A percentile compares a stretch with the other conserved stretches of the same genome.
Evolutionary conservation across 2,329 filamentous ascomycete species (phyloP).

Genomic region (Xylariaceae sp.): DNA sequence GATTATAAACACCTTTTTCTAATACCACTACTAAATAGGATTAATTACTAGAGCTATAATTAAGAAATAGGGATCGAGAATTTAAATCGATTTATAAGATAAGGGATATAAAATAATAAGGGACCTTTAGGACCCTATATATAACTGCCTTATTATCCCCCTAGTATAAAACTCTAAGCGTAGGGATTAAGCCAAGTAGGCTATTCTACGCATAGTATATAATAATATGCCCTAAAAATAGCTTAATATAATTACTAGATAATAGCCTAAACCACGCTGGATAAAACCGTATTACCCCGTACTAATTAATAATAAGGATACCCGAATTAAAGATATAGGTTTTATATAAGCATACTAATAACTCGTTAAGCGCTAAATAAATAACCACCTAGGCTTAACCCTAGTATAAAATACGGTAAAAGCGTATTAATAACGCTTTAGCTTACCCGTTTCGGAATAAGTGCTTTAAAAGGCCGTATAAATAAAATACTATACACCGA

Average conservation of each 20-base stretch:
- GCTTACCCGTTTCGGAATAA: neutral
- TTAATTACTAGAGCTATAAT: neutral
- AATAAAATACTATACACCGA: neutral
- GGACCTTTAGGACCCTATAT: neutral
- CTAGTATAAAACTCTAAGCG: neutral
- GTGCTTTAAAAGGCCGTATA: neutral
- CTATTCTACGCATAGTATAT: too few relatives aligned
- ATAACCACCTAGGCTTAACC: neutral
- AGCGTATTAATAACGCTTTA: slow-evolving; percentile 1
- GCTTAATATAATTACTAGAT: neutral
- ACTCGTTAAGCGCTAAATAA: too few relatives aligned
- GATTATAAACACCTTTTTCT: neutral
- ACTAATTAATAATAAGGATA: neutral
- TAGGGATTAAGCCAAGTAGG: neutral
- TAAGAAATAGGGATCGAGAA: neutral
- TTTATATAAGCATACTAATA: slow-evolving; percentile 1
- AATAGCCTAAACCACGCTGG: neutral
- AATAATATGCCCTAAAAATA: too few relatives aligned
- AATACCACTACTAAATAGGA: neutral
- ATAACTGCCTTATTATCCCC: neutral
- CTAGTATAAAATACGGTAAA: neutral
- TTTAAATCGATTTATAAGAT: neutral
- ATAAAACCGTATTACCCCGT: neutral
- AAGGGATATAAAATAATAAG: slow-evolving; percentile 1
- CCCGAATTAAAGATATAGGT: neutral